Conservation (phyloP, 805 yeast genomes). For the Tetrapisispora arboricola region DNA sequence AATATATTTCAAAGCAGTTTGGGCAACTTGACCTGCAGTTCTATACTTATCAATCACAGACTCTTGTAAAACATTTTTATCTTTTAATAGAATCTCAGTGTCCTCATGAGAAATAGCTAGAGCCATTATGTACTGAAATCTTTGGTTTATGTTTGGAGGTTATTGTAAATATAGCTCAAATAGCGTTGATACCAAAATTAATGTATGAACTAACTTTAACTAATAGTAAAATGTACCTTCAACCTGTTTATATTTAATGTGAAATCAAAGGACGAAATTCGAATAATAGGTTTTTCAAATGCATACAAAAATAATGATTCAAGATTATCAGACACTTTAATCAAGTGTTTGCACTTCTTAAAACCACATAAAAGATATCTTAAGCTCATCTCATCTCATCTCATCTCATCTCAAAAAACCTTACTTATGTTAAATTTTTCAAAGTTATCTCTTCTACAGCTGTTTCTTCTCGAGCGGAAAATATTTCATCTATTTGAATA, state of each 20-base stretch:
- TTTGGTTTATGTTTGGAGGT: background rate
- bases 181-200: no score
- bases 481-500: no score
- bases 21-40: constrained; percentile 81
- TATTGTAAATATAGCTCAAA: no score
- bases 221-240: no score
- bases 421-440: constrained; percentile 1
- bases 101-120: constrained; percentile 68
- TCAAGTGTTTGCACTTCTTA: no score
- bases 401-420: background rate
- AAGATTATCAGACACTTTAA: no score
- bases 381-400: constrained; percentile 2
- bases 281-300: no score
- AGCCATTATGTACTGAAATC: constrained; percentile 40
- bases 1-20: constrained; percentile 65
- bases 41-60: constrained; percentile 70
- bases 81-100: constrained; percentile 58
- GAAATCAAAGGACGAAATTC: no score
- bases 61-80: constrained; percentile 56
- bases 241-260: no score
- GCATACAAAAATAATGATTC: background rate
- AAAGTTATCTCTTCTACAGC: background rate
- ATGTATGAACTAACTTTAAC: no score
- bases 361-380: background rate
- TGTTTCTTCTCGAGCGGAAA: no score